phyloP scores from a whole-genome alignment of 2,329 filamentous ascomycete genomes.

The Paracoccidioides brasiliensis region DNA sequence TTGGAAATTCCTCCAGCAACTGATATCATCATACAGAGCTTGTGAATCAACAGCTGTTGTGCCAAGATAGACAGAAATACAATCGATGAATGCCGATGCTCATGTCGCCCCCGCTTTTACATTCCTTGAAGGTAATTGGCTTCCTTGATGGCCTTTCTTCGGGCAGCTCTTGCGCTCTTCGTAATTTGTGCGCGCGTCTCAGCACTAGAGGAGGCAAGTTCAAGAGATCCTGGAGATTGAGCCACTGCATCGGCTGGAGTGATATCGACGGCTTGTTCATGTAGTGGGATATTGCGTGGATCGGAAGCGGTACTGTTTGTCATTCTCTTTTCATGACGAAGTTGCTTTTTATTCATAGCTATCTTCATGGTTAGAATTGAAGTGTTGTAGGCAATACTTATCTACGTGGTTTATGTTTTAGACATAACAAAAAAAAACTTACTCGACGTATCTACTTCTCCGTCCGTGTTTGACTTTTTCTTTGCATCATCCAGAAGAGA shows the following conservation, averaged over 20 bases:
- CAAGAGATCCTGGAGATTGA: constrained; percentile 14
- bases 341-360: constrained; percentile 37
- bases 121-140: constrained; percentile 37
- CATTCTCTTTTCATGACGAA: constrained; percentile 35
- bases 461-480: constrained; percentile 17
- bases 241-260: constrained; percentile 22
- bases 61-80: background rate
- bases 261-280: constrained; percentile 35
- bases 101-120: constrained; percentile 15
- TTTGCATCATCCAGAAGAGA: constrained; percentile 26
- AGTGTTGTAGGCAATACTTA: background rate
- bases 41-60: no score
- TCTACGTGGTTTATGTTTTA: background rate
- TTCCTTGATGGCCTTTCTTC: constrained; percentile 35
- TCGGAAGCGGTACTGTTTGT: constrained; percentile 27
- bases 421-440: constrained; percentile 1
- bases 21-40: no score
- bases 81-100: background rate
- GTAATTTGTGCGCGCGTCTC: constrained; percentile 30
- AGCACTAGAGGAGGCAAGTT: constrained; percentile 24
- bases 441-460: constrained; percentile 22
- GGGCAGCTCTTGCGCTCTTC: constrained; percentile 32
- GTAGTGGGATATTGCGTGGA: constrained; percentile 31
- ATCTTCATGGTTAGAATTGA: constrained; percentile 5
- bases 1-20: no score